Percentiles rank a stretch among this genome's conserved stretches.
phyloP scores from a whole-genome alignment of 2,329 filamentous ascomycete genomes.

The Fusarium sp. region DNA sequence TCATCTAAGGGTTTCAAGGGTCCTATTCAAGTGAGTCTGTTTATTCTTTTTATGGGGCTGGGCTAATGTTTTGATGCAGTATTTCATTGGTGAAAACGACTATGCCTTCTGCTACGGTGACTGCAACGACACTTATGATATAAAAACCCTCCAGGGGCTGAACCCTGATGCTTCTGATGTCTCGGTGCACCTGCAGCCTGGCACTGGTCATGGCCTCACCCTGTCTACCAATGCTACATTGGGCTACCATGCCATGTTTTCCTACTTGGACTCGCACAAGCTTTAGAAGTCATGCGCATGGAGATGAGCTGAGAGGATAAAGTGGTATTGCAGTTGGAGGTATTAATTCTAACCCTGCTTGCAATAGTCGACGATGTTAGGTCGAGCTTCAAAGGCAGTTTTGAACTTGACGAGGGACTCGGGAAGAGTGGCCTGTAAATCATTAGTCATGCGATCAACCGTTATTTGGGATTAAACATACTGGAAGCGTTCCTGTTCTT shows the following conservation, averaged over 20 bases:
- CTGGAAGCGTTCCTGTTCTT: conserved; percentile 51
- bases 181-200: not conserved
- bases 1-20: not conserved
- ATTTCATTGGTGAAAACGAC: conserved; percentile 1
- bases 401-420: conserved; percentile 12
- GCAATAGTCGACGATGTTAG: not conserved
- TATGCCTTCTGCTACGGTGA: not conserved
- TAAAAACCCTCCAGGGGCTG: not conserved
- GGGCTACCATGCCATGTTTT: not conserved
- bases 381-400: conserved; percentile 11
- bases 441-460: fast-evolving
- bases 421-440: conserved; percentile 1
- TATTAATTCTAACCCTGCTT: not conserved
- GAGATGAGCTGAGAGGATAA: fast-evolving
- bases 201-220: not conserved
- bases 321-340: too few relatives aligned
- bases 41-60: fast-evolving
- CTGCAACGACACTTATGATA: not conserved
- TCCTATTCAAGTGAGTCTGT: not conserved
- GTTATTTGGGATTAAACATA: conserved; percentile 42
- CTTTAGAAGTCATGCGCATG: too few relatives aligned
- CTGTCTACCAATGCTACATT: not conserved
- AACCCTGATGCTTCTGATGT: not conserved
- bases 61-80: not conserved
- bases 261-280: not conserved